Base-by-base conservation (phyloP, 352 stramenopile species). In the Phytophthora fragariae region DNA sequence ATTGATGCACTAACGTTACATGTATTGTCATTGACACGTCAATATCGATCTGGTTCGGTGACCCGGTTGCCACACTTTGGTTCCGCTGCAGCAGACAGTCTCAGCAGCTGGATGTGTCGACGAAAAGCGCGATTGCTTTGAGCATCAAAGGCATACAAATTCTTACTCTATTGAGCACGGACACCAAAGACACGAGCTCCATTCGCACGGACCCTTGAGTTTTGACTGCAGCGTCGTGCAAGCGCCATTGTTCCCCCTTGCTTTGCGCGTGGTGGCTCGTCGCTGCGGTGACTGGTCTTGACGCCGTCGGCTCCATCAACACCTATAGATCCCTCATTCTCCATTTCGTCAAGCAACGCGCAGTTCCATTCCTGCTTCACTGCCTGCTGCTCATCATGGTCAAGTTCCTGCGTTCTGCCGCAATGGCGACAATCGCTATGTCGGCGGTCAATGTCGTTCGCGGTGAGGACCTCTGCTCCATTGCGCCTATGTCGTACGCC, bases 391-490 rank as follows among this genome's bases (percentile, higher is more conserved):
- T 73, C 60, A 62, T 7, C 1, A 78, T 78, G 71, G 56, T 65
- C 66, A 74, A 68, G 52, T 35, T 72, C 12, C 14, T 72, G 41
- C 39, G 39, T 29, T 68, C 44, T 8, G 24, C 31, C 35, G 57
- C 52, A n/a, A 37, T 74, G 59, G 59, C 65, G n/a, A 54, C 57
- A 21, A 56, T 78, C 24, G 61, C 66, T 53, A 58, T 68, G 55
- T 62, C 65, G 17, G 19, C 54, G 19, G 29, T 65, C 21, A 65
- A 61, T 17, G 31, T 69, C 57, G 61, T 5, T 12, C 56, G 33
- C 2, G 46, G 27, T 33, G 76, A 80, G 39, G 65, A 76, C 29
- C 54, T 89, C 7, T 89, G 82, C 54, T 86, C 80, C 8, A 70
- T 81, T 14, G 10, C 59, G 17, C 81, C 83, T 37, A 33, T n/a